Evolutionary conservation across 345 rosid genomes (phyloP), one percentile per base, ranked within the genome.

Genomic region (Linum lewisii): DNA sequence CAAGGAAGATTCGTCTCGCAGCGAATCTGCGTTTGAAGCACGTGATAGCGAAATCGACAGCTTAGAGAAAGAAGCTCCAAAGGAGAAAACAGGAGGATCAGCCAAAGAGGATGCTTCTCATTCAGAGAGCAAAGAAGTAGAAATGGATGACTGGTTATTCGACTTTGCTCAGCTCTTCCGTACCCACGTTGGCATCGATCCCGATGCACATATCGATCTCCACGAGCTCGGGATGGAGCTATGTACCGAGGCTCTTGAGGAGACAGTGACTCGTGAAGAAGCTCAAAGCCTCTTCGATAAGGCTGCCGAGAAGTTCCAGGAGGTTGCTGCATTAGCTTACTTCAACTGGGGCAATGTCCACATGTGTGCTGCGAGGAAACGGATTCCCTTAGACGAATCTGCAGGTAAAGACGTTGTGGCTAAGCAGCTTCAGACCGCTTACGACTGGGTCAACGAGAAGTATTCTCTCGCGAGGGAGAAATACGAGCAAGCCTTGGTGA

Each of bases 271-370:
- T 3, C 83, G 95, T 14, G 96, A 88, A 64, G 83, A 83, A 70
- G 98, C 98, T 69, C 98, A 88, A 66, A 72, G 55, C 29, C 85
- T 91, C 8, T 91, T 93, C n/a, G 94, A 83, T 38, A 87, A 83
- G 78, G 97, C 99, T 73, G 83, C 99, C 54, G 69, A 84, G 10
- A 93, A 93, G 69, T 93, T 93, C 74, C 97, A 93, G 72, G 99
- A 93, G 79, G 99, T 93, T 36, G 94, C 97, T 65, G 95, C 99
- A 11, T 71, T 92, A 60, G 96, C 99, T 56, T 86, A 82, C 81
- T 93, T 93, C 74, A 93, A 93, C 59, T 93, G 99, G 99, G 99
- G 99, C 32, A 93, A 93, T 62, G 96, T 86, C 57, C 95, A 92
- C 66, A 88, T 92, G 96, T 92, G 98, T 64, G 95, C 98, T 6